A percentile compares a stretch with the other conserved stretches of the same genome.
Evolutionary conservation across 345 rosid genomes (phyloP).

Genomic region (Sisymbrium altissimum): DNA sequence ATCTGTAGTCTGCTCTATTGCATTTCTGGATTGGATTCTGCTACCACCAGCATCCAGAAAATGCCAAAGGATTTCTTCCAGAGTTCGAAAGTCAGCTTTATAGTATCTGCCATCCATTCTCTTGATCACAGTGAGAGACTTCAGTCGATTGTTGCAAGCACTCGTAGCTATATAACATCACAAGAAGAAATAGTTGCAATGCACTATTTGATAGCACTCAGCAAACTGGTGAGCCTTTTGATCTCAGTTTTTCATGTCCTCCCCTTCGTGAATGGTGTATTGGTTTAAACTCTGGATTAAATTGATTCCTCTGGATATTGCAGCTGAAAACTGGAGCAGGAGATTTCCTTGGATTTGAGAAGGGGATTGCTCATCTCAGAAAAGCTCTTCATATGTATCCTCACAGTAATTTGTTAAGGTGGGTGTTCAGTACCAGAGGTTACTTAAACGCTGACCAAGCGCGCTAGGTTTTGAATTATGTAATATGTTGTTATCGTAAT

Average conservation of each 20-base stretch:
- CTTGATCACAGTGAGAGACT: conserved; percentile 71
- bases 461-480: not conserved
- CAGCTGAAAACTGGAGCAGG: conserved; percentile 72
- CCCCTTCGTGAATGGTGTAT: not conserved
- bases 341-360: conserved; percentile 56
- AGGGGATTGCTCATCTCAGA: conserved; percentile 70
- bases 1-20: conserved; percentile 72
- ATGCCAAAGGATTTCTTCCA: conserved; percentile 67
- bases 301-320: conserved; percentile 22
- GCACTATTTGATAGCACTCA: conserved; percentile 75
- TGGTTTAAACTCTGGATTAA: not conserved
- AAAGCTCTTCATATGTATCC: conserved; percentile 81
- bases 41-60: conserved; percentile 65
- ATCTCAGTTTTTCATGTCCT: not conserved
- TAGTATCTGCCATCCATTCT: conserved; percentile 68
- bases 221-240: conserved; percentile 61
- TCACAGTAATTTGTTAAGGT: conserved; percentile 74
- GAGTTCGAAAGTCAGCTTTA: conserved; percentile 65
- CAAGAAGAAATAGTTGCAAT: conserved; percentile 57
- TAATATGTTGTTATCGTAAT: not conserved
- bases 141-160: conserved; percentile 54
- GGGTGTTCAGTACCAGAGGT: conserved; percentile 6
- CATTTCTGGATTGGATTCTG: conserved; percentile 71
- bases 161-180: conserved; percentile 47
- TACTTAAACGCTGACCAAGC: not conserved